Evolutionary conservation across 352 stramenopile genomes (phyloP), one percentile per base, ranked within the genome.

Genomic region (Hyaloperonospora brassicae): DNA sequence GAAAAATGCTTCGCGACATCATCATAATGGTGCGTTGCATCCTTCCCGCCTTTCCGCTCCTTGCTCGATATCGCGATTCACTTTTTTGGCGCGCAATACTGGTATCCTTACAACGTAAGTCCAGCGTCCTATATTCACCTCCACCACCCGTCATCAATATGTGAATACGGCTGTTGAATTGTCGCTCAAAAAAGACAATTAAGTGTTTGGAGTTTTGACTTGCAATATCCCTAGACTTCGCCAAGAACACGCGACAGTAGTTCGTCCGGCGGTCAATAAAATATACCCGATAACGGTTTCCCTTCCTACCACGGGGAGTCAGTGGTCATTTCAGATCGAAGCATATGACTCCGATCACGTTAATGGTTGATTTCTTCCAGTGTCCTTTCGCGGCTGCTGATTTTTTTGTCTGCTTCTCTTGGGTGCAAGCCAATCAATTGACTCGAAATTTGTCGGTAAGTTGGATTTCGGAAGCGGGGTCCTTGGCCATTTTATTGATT

Each of bases 101-200:
- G 11, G 11, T 5, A 3, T 14, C 11, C 36, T 14, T 21, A 5
- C 36, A 42, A 21, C 5, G 14, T 21, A 42, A 31, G 27, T 31
- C 27, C 27, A 31, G 27, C 27, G 27, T 31, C 27, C 3, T 1
- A 21, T 47, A 31, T 47, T 31, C 17, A 27, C 21, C 17, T n/a
- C 12, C 41, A 30, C 12, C 23, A 47, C 31, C 7, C 21, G 41
- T 47, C 5, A n/a, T 17, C 24, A 47, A 24, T 11, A 31, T 22
- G 23, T 47, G 41, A 13, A 47, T 47, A 7, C 24, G 22, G 41
- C 41, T 31, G 24, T 47, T 47, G 17, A 47, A 47, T 21, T 30
- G 14, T 2, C n/a, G 41, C 21, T 47, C 41, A 31, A 27, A 47
- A 12, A 10, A 30, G 8, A 31, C 23, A 9, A 47, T 4, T 9